phyloP scores from a whole-genome alignment of 345 rosid genomes.

The Luvunga scandens region DNA sequence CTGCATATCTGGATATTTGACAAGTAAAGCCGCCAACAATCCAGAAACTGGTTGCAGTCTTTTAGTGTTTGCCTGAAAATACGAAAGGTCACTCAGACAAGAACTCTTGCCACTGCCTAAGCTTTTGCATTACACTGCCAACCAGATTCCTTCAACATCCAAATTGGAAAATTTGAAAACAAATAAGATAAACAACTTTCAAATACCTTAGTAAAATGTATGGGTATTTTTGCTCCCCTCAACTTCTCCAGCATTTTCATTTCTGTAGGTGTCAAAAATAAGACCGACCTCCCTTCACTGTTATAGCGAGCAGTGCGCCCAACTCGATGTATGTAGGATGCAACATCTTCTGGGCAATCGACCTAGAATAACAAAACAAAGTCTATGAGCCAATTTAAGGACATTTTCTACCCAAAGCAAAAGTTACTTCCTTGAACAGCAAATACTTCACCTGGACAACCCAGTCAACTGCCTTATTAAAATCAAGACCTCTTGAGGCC shows the following conservation, averaged over 20 bases:
- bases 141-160: not conserved
- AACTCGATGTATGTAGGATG: slow-evolving; percentile 92
- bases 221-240: slow-evolving; percentile 70
- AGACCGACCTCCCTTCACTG: slow-evolving; percentile 69
- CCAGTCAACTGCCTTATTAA: slow-evolving; percentile 93
- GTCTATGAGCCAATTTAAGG: slow-evolving; percentile 10
- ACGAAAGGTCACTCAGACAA: not conserved
- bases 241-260: slow-evolving; percentile 87
- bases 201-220: slow-evolving; percentile 66
- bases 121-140: not conserved
- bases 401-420: not conserved
- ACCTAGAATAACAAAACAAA: slow-evolving; percentile 37
- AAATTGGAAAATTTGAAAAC: not conserved
- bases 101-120: not conserved
- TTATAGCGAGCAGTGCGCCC: slow-evolving; percentile 94
- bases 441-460: slow-evolving; percentile 77
- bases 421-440: slow-evolving; percentile 6
- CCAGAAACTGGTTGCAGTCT: slow-evolving; percentile 70
- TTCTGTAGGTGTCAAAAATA: slow-evolving; percentile 88
- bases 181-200: not conserved
- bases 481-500: slow-evolving; percentile 95
- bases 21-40: slow-evolving; percentile 63
- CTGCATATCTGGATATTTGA: slow-evolving; percentile 65
- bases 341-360: slow-evolving; percentile 95
- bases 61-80: slow-evolving; percentile 61